phyloP scores from a whole-genome alignment of 495 filamentous ascomycete genomes.

The Diplogelasinospora grovesii region DNA sequence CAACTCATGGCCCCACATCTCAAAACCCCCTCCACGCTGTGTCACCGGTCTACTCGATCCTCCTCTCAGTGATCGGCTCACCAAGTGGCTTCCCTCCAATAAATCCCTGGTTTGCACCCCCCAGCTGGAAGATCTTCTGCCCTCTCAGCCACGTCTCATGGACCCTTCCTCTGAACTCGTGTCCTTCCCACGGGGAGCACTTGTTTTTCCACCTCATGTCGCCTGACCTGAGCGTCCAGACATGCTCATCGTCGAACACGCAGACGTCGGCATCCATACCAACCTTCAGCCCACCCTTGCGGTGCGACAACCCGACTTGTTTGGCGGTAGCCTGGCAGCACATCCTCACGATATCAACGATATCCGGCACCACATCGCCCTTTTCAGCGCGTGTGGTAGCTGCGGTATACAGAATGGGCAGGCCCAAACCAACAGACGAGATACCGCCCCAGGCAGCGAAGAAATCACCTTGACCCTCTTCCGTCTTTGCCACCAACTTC shows the following conservation, averaged over 20 bases:
- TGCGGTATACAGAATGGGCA: slow-evolving; percentile 86
- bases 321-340: slow-evolving; percentile 82
- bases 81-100: slow-evolving; percentile 32
- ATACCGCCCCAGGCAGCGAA: slow-evolving; percentile 96
- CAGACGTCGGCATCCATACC: slow-evolving; percentile 91
- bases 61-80: slow-evolving; percentile 37
- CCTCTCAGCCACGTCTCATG: slow-evolving; percentile 88
- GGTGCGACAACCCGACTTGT: slow-evolving; percentile 79
- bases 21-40: background rate
- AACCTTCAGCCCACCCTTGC: slow-evolving; percentile 74
- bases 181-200: slow-evolving; percentile 87
- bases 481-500: background rate
- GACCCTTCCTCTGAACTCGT: slow-evolving; percentile 70
- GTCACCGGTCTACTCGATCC: slow-evolving; percentile 15
- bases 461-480: slow-evolving; percentile 62
- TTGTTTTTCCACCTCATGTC: slow-evolving; percentile 95
- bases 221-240: slow-evolving; percentile 58
- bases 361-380: slow-evolving; percentile 33
- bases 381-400: slow-evolving; percentile 49
- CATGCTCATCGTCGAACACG: slow-evolving; percentile 79
- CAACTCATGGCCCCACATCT: background rate
- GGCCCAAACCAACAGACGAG: slow-evolving; percentile 83
- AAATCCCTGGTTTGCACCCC: slow-evolving; percentile 34
- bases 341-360: slow-evolving; percentile 75
- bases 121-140: slow-evolving; percentile 58